These are phyloP conservation scores for Didymella arachidicola DNA, from an alignment of 2,329 filamentous ascomycete genomes.

Conservation along the genomic window DNA sequence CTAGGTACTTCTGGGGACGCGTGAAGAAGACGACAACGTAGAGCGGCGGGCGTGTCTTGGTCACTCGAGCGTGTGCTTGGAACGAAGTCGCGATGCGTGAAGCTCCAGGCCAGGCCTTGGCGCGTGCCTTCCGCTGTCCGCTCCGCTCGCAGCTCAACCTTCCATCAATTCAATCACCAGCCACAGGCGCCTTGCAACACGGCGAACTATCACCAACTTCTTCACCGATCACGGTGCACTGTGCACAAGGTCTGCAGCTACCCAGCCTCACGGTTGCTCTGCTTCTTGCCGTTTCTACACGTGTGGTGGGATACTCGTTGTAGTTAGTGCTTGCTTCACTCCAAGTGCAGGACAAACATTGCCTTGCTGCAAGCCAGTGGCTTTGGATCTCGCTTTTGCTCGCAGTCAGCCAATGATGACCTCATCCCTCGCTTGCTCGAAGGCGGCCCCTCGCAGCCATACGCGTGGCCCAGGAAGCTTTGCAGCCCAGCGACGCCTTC, in stretches of 20 bases:
- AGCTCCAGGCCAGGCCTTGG: slow-evolving; percentile 27
- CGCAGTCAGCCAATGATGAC: slow-evolving; percentile 10
- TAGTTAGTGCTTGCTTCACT: slow-evolving; percentile 35
- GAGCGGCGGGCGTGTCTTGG: background rate
- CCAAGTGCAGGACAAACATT: slow-evolving; percentile 21
- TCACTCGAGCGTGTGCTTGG: slow-evolving; percentile 3
- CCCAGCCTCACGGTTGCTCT: slow-evolving; percentile 13
- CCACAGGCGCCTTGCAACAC: slow-evolving; percentile 4
- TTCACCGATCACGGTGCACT: slow-evolving; percentile 21
- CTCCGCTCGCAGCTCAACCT: slow-evolving; percentile 8
- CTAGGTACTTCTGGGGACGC: background rate
- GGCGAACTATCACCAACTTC: slow-evolving; percentile 2
- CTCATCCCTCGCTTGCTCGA: slow-evolving; percentile 16
- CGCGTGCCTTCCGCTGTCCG: slow-evolving; percentile 15
- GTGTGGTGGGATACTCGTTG: slow-evolving; percentile 14
- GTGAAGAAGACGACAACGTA: slow-evolving; percentile 1
- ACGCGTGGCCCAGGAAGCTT: slow-evolving; percentile 20
- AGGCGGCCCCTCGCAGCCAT: slow-evolving; percentile 19
- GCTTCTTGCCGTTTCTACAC: slow-evolving; percentile 10
- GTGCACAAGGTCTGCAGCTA: slow-evolving; percentile 20
- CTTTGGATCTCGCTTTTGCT: background rate
- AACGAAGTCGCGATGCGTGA: slow-evolving; percentile 35
- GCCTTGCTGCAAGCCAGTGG: slow-evolving; percentile 9
- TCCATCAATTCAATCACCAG: slow-evolving; percentile 3
- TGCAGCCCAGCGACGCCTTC: slow-evolving; percentile 16